A percentile compares a stretch with the other conserved stretches of the same genome.
phyloP scores from a whole-genome alignment of 2,329 filamentous ascomycete genomes.

The Pseudocercospora pini-densiflorae region DNA sequence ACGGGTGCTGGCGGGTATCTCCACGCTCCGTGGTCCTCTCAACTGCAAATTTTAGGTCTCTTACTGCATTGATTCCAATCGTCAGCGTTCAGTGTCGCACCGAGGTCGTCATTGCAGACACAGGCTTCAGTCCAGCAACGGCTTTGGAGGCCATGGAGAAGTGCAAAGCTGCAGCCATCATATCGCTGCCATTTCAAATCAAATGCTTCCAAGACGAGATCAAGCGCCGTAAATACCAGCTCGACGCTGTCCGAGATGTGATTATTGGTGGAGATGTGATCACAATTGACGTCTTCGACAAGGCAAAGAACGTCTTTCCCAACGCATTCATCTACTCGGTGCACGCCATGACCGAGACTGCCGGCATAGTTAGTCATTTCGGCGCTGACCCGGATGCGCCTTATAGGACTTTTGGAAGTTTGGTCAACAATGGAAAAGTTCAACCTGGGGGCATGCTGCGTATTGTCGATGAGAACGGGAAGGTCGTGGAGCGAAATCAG shows the following conservation, averaged over 20 bases:
- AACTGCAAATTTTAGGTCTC: neutral
- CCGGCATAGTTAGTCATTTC: neutral
- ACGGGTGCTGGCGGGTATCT: neutral
- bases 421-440: neutral
- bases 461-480: constrained; percentile 5
- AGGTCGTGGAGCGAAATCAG: constrained; percentile 6
- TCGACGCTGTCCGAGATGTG: neutral
- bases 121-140: neutral
- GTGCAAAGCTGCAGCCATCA: neutral
- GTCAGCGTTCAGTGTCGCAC: neutral
- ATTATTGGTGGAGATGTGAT: constrained; percentile 10
- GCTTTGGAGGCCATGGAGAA: neutral
- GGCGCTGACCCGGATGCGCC: neutral
- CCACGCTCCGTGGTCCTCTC: neutral
- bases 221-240: neutral
- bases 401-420: neutral
- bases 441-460: neutral
- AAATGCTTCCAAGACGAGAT: neutral
- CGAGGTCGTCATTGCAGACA: neutral
- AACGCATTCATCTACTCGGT: neutral
- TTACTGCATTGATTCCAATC: neutral
- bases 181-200: neutral
- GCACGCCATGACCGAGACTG: neutral
- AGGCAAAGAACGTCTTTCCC: constrained; percentile 9
- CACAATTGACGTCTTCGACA: constrained; percentile 8